Evolutionary conservation across 257 asterid species (phyloP).

Genomic region (Verbena officinalis): DNA sequence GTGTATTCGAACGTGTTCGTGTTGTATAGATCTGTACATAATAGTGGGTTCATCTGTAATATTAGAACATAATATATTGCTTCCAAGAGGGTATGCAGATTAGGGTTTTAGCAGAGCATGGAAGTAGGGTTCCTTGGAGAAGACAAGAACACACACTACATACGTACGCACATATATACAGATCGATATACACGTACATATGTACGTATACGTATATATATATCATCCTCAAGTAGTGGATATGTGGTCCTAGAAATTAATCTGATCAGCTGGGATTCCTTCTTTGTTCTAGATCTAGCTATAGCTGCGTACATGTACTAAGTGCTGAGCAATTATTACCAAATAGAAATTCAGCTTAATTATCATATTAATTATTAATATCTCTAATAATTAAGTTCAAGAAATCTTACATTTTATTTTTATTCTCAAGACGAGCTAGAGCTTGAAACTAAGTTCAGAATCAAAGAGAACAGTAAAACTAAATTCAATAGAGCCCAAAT

Average conservation of each 20-base stretch:
- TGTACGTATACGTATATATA: too few relatives aligned
- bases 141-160: neutral
- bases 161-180: too few relatives aligned
- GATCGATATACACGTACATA: too few relatives aligned
- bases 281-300: neutral
- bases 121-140: conserved; percentile 31
- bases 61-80: neutral
- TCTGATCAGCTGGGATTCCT: neutral
- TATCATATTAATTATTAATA: neutral
- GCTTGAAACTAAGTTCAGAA: neutral
- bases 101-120: conserved; percentile 33
- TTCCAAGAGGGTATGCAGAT: conserved; percentile 2
- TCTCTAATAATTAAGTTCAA: neutral
- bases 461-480: neutral
- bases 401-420: conserved; percentile 15
- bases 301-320: conserved; percentile 3
- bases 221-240: neutral
- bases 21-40: neutral
- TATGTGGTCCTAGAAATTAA: neutral
- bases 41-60: too few relatives aligned
- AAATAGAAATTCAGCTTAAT: neutral
- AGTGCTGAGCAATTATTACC: neutral
- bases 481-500: neutral
- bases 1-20: neutral
- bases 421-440: neutral